A percentile compares a stretch with the other conserved stretches of the same genome.
These are phyloP conservation scores for Furcasterigmium furcatum DNA, from an alignment of 2,329 filamentous ascomycete genomes.

Conservation along the genomic window DNA sequence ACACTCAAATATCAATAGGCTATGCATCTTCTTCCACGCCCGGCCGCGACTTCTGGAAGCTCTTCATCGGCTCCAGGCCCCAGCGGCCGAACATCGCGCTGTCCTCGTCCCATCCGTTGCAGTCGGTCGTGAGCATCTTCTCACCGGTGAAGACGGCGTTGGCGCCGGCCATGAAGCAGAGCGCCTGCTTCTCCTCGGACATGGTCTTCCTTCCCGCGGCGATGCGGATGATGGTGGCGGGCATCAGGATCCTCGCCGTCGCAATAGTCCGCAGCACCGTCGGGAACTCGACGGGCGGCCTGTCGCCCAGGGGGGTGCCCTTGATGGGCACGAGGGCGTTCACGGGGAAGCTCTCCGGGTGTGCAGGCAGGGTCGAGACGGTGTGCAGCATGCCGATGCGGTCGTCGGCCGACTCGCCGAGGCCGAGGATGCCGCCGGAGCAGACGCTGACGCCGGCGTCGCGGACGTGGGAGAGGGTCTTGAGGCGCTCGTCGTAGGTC, in stretches of 20 bases:
- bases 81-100: slow-evolving; percentile 78
- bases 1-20: not conserved
- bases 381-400: slow-evolving; percentile 82
- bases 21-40: not conserved
- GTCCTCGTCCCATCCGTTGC: slow-evolving; percentile 89
- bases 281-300: slow-evolving; percentile 70
- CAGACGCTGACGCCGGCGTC: slow-evolving; percentile 88
- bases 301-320: slow-evolving; percentile 79
- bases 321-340: slow-evolving; percentile 90
- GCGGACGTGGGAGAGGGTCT: slow-evolving; percentile 75
- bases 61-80: slow-evolving; percentile 77
- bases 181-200: slow-evolving; percentile 81
- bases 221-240: slow-evolving; percentile 79
- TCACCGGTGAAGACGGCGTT: slow-evolving; percentile 96
- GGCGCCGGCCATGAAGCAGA: slow-evolving; percentile 87
- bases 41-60: slow-evolving; percentile 32
- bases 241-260: slow-evolving; percentile 79
- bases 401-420: slow-evolving; percentile 76
- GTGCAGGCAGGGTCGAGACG: slow-evolving; percentile 72
- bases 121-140: slow-evolving; percentile 93
- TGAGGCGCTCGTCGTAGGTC: slow-evolving; percentile 80
- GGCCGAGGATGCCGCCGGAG: slow-evolving; percentile 81
- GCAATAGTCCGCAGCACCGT: slow-evolving; percentile 80
- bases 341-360: slow-evolving; percentile 89
- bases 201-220: slow-evolving; percentile 82